Evolutionary conservation across 2,329 filamentous ascomycete species (phyloP), one percentile per base, ranked within the genome.

Genomic region (Verticillium klebahnii): DNA sequence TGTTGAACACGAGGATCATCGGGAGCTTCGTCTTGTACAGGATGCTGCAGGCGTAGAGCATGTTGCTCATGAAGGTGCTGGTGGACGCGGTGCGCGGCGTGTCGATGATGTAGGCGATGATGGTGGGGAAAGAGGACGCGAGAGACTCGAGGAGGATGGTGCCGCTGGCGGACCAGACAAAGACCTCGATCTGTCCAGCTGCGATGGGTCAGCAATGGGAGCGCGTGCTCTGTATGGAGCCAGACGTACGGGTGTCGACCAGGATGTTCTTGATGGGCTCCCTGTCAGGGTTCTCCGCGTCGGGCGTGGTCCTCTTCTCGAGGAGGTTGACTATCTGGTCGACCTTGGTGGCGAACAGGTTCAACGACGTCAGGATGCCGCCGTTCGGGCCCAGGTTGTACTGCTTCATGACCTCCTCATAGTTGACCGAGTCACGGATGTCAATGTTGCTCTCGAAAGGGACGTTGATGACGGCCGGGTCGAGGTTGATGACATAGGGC

Each of bases 1-100:
- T 99, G 82, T 99, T 99, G 83, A 99, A 98, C 12, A 99, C 95
- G 8, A 99, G 80, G 60, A 99, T 96, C 95, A 99, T 99, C 29
- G 95, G 95, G 0, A 99, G 82, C 74, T 96, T 97, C 2, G 94
- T 98, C 81, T 98, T 98, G 85, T 99, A 99, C 17, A 99, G 85
- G 66, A 99, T 99, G 63, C 91, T 96, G 82, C 95, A 98, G 25
- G 95, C 95, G 76, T 99, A 99, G 54, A 99, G 88, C 95, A 99
- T 99, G 78, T 99, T 99, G 74, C 91, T 96, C 95, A 99, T 99
- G 77, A 99, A 99, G 0, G 95, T 99, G 65, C 90, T 93, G 0
- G 95, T 98, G 45, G 92, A 96, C 39, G 90, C 88, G 15, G 93
- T 96, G 60, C 95, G 88, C 3, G 96, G 95, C 1, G 95, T 99